Evolutionary conservation across 352 stramenopile genomes (phyloP).

Genomic region (Phytophthora gonapodyides): DNA sequence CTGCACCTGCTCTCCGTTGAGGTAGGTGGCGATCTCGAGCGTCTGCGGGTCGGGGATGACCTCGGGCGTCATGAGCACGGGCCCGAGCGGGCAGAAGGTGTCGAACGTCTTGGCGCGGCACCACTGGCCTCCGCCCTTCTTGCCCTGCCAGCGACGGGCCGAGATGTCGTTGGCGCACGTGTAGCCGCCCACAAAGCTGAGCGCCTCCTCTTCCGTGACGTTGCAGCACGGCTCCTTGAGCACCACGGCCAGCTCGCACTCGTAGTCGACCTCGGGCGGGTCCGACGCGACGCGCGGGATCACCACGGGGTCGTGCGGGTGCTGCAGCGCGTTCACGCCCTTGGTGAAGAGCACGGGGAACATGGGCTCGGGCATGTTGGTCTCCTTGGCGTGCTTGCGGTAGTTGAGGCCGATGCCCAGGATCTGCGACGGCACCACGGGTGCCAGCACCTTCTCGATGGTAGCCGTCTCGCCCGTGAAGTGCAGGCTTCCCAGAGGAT

Average conservation of each 20-base stretch:
- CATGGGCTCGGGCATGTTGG: constrained; percentile 82
- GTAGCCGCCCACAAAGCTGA: constrained; percentile 89
- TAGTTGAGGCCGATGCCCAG: constrained; percentile 92
- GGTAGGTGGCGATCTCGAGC: constrained; percentile 73
- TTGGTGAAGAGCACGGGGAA: constrained; percentile 91
- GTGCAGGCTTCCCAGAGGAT: constrained; percentile 60
- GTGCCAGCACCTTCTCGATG: constrained; percentile 76
- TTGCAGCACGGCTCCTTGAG: constrained; percentile 84
- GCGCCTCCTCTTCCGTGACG: constrained; percentile 79
- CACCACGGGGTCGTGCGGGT: constrained; percentile 77
- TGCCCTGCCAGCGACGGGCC: constrained; percentile 88
- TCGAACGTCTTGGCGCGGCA: constrained; percentile 90
- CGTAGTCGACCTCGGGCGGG: constrained; percentile 87
- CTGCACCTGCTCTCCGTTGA: constrained; percentile 88
- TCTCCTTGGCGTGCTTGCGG: constrained; percentile 86
- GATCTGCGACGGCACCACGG: constrained; percentile 83
- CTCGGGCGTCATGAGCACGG: constrained; percentile 79
- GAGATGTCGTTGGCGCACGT: constrained; percentile 90
- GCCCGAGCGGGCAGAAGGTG: constrained; percentile 90
- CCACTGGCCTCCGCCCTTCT: constrained; percentile 88
- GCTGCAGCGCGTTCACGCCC: constrained; percentile 74
- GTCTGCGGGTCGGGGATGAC: constrained; percentile 77
- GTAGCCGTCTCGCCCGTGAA: constrained; percentile 70
- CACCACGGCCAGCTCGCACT: constrained; percentile 91
- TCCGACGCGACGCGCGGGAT: constrained; percentile 75